phyloP scores from a whole-genome alignment of 306 rosid genomes.

The Parietaria judaica region DNA sequence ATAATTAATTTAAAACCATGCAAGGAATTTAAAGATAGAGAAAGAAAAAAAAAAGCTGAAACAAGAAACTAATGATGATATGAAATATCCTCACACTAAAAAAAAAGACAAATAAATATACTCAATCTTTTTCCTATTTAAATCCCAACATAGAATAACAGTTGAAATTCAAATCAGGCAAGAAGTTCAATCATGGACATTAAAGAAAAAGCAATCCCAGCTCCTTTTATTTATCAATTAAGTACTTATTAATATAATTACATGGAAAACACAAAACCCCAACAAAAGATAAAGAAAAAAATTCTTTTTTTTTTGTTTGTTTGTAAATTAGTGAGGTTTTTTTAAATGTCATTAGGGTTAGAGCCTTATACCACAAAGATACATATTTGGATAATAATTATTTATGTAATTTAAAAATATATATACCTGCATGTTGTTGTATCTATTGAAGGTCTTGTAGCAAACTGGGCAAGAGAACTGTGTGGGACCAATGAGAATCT shows the following conservation, averaged over 20 bases:
- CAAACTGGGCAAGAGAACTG: slow-evolving; percentile 99
- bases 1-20: slow-evolving; percentile 38
- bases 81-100: background rate
- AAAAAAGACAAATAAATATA: background rate
- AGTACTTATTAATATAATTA: background rate
- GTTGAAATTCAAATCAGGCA: slow-evolving; percentile 45
- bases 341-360: no score
- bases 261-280: background rate
- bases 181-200: slow-evolving; percentile 20
- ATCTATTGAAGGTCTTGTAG: slow-evolving; percentile 93
- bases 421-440: slow-evolving; percentile 95
- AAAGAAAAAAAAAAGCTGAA: background rate
- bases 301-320: background rate
- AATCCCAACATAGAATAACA: slow-evolving; percentile 37
- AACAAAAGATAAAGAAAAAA: background rate
- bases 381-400: no score
- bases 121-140: slow-evolving; percentile 27
- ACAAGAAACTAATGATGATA: slow-evolving; percentile 1
- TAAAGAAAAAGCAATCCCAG: slow-evolving; percentile 15
- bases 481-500: slow-evolving; percentile 96
- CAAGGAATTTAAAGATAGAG: slow-evolving; percentile 11
- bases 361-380: no score
- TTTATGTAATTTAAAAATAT: background rate
- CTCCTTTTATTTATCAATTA: background rate
- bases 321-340: background rate